Conservation (phyloP, 1,284 basidiomycete species). For the Quambalaria eucalypti region DNA sequence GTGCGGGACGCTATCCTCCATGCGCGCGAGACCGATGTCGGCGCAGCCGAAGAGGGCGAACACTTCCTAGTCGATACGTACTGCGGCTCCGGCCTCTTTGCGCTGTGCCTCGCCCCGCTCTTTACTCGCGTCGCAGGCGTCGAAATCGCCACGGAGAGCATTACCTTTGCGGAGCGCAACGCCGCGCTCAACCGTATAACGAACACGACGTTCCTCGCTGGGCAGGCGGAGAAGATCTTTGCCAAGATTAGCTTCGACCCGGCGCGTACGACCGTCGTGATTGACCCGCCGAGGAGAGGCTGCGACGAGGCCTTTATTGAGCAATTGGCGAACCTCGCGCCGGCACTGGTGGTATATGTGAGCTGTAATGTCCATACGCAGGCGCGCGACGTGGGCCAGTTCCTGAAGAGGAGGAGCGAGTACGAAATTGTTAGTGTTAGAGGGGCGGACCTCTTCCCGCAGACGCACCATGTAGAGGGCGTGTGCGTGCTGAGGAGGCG, state of each 20-base stretch:
- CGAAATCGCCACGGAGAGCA: slow-evolving; percentile 65
- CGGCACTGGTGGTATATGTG: slow-evolving; percentile 41
- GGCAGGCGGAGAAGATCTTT: slow-evolving; percentile 55
- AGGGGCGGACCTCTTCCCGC: slow-evolving; percentile 45
- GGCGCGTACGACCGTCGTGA: slow-evolving; percentile 55
- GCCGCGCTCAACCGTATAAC: slow-evolving; percentile 61
- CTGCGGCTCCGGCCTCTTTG: slow-evolving; percentile 72
- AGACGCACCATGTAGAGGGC: slow-evolving; percentile 45
- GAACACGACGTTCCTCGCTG: slow-evolving; percentile 52
- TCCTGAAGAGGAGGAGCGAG: slow-evolving; percentile 11
- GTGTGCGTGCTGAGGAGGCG: slow-evolving; percentile 32
- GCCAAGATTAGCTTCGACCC: slow-evolving; percentile 58
- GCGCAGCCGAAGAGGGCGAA: slow-evolving; percentile 2
- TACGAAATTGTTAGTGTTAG: slow-evolving; percentile 39
- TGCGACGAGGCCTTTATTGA: slow-evolving; percentile 40
- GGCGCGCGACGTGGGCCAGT: slow-evolving; percentile 48
- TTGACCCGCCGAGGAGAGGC: slow-evolving; percentile 33
- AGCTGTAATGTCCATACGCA: slow-evolving; percentile 66
- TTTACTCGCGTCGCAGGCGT: slow-evolving; percentile 80
- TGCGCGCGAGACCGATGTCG: neutral
- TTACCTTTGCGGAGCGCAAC: slow-evolving; percentile 70
- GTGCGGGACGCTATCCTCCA: slow-evolving; percentile 52
- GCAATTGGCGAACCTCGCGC: slow-evolving; percentile 38
- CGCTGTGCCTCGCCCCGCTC: slow-evolving; percentile 70
- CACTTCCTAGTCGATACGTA: slow-evolving; percentile 44